Percentiles rank a stretch among this genome's conserved stretches.
These are phyloP conservation scores for Evernia prunastri DNA, from an alignment of 495 filamentous ascomycete genomes.

Conservation along the genomic window DNA sequence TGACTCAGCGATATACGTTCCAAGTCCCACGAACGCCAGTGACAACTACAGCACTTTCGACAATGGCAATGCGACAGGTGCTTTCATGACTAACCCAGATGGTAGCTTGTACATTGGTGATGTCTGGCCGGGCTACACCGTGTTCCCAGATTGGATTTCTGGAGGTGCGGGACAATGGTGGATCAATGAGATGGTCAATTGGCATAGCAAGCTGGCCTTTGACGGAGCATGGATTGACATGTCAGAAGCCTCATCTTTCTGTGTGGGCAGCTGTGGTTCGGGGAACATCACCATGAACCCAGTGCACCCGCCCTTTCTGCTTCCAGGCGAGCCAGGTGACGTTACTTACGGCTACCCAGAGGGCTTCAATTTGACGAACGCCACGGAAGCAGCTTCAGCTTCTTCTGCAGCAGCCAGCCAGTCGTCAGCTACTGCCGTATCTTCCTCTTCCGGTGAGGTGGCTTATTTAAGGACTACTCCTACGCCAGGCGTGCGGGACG, in stretches of 20 bases:
- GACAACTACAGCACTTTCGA: conserved; percentile 65
- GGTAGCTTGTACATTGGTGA: conserved; percentile 55
- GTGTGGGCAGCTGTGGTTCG: conserved; percentile 69
- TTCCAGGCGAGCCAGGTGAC: conserved; percentile 61
- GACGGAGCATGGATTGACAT: conserved; percentile 62
- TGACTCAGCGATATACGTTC: conserved; percentile 75
- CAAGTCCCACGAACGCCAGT: conserved; percentile 61
- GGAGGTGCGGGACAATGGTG: conserved; percentile 60
- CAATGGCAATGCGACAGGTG: conserved; percentile 55
- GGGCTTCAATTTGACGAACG: conserved; percentile 62
- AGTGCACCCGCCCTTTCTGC: conserved; percentile 57
- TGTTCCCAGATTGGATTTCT: conserved; percentile 58
- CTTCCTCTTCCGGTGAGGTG: conserved; percentile 31
- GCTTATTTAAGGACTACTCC: conserved; percentile 57
- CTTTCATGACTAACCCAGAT: conserved; percentile 59
- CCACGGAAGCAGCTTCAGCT: conserved; percentile 58
- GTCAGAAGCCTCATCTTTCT: conserved; percentile 70
- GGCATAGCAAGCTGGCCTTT: conserved; percentile 51
- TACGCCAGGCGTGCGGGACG: conserved; percentile 62
- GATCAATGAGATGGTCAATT: conserved; percentile 58
- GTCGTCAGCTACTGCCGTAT: conserved; percentile 37
- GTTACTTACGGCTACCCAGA: conserved; percentile 61
- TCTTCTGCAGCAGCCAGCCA: conserved; percentile 48
- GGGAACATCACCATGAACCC: conserved; percentile 64
- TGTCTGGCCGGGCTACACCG: conserved; percentile 62